A percentile compares a stretch with the other conserved stretches of the same genome.
phyloP scores from a whole-genome alignment of 192 early-diverging fungal species.

The Glomus cerebriforme region DNA sequence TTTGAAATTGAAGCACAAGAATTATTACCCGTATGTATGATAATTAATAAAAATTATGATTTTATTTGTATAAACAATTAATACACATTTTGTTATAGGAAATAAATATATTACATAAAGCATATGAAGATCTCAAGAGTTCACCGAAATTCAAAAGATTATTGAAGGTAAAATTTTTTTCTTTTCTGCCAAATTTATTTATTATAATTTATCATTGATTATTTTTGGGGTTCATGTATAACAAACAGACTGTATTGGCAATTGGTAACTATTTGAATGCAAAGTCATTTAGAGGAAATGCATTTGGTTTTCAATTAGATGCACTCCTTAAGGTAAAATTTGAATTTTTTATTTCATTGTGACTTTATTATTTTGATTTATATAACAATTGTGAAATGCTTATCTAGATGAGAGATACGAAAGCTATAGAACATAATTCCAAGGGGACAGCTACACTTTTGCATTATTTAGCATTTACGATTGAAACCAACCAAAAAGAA shows the following conservation, averaged over 20 bases:
- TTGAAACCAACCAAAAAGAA: conserved; percentile 45
- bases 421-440: conserved; percentile 46
- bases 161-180: conserved; percentile 45
- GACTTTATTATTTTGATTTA: not conserved
- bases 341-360: not conserved
- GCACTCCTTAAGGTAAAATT: conserved; percentile 53
- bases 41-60: not conserved
- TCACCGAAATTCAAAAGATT: conserved; percentile 48
- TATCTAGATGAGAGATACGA: conserved; percentile 53
- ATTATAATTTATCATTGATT: not conserved
- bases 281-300: conserved; percentile 58
- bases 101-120: conserved; percentile 48
- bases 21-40: conserved; percentile 44
- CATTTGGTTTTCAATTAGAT: conserved; percentile 58
- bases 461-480: conserved; percentile 54
- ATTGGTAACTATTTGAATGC: conserved; percentile 61
- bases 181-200: not conserved
- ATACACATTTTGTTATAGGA: conserved; percentile 34
- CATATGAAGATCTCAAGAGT: conserved; percentile 48
- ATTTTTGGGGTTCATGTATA: too few relatives aligned
- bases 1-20: conserved; percentile 54
- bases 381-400: not conserved
- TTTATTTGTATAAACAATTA: not conserved
- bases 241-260: conserved; percentile 52
- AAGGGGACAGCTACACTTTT: conserved; percentile 52